A percentile compares a stretch with the other conserved stretches of the same genome.
phyloP scores from a whole-genome alignment of 371 early-diverging fungal genomes.

The Rhizomucor pusillus region DNA sequence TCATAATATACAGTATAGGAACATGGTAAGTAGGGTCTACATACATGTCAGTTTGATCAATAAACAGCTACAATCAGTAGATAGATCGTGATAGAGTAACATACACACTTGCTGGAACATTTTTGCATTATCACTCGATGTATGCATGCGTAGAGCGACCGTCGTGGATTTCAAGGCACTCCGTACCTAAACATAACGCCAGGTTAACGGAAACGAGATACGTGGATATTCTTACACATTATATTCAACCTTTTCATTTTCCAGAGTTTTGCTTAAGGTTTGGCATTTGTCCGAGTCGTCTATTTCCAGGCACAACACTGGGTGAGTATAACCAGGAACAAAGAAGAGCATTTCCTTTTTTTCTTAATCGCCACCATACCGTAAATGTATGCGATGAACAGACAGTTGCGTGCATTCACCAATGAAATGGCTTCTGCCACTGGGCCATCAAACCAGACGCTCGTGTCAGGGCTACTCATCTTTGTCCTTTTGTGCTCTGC shows the following conservation, averaged over 20 bases:
- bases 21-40: constrained; percentile 19
- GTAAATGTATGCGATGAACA: constrained; percentile 19
- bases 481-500: too few species aligned
- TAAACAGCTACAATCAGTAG: background rate
- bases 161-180: constrained; percentile 2
- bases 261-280: constrained; percentile 8
- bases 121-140: constrained; percentile 20
- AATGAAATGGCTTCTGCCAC: constrained; percentile 21
- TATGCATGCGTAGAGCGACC: constrained; percentile 18
- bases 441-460: constrained; percentile 24
- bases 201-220: too few species aligned
- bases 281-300: constrained; percentile 13
- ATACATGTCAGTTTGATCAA: background rate
- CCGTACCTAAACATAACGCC: too few species aligned
- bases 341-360: background rate
- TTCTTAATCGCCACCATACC: constrained; percentile 10
- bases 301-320: background rate
- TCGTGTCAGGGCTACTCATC: too few species aligned
- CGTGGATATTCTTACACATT: too few species aligned
- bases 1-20: constrained; percentile 21
- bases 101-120: constrained; percentile 27
- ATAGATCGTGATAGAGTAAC: constrained; percentile 1
- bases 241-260: constrained; percentile 4
- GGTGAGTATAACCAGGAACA: background rate
- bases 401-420: constrained; percentile 21